Conservation (phyloP, 495 filamentous ascomycete species). For the Tuber brumale region DNA sequence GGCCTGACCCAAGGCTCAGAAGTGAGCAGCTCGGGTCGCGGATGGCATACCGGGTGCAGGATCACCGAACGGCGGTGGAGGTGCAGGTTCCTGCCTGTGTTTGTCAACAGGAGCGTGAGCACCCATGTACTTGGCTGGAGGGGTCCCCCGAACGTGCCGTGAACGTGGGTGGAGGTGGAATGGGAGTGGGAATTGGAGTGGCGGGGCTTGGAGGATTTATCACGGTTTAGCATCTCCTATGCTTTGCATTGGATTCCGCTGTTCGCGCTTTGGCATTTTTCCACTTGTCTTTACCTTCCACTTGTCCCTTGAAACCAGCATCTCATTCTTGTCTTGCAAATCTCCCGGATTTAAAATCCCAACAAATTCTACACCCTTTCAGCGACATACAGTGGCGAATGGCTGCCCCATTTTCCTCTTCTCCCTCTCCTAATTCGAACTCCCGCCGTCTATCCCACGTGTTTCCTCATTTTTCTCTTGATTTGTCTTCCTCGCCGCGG, state of each 20-base stretch:
- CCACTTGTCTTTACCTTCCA: not conserved
- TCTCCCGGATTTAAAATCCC: not conserved
- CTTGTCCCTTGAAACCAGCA: not conserved
- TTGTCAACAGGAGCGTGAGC: conserved; percentile 66
- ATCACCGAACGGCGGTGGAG: conserved; percentile 41
- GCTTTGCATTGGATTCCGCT: not conserved
- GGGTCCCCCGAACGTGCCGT: too few species aligned
- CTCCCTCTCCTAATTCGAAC: too few species aligned
- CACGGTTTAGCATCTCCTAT: conserved; percentile 19
- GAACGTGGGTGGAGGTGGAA: conserved; percentile 57
- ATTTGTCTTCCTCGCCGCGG: not conserved
- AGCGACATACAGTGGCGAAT: not conserved
- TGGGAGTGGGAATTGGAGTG: too few species aligned
- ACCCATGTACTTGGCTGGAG: conserved; percentile 63
- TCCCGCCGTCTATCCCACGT: too few species aligned
- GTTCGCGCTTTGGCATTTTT: not conserved
- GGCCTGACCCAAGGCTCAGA: conserved; percentile 59
- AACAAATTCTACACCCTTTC: not conserved
- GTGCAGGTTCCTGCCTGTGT: conserved; percentile 70
- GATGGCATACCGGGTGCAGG: conserved; percentile 21
- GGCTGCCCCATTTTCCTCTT: too few species aligned
- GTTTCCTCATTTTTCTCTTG: too few species aligned
- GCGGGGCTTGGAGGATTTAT: conserved; percentile 25
- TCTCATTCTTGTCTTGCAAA: not conserved
- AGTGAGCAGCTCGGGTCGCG: conserved; percentile 14